Base-by-base conservation (phyloP, 441 rosid genomes). In the Capsella rubella region DNA sequence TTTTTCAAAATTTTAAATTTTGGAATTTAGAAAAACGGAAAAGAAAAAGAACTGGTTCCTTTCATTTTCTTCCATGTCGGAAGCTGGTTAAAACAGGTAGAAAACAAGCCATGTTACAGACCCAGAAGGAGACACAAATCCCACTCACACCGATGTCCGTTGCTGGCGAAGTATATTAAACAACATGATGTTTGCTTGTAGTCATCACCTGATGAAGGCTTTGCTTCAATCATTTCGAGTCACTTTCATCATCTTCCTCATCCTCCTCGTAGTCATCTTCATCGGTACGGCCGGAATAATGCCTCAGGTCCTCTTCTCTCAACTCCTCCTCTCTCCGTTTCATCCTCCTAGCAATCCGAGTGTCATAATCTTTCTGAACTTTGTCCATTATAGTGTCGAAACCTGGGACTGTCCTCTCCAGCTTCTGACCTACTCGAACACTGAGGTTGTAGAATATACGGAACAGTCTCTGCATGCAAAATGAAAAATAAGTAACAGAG, bases 381-480 rank as follows among this genome's bases (percentile, higher is more conserved):
- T 84, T 87, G 42, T 88, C 85, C 89, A 88, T 64, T 73, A 90
- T 42, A 49, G 45, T 58, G 57, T 43, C 34, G 47, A 89, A 86
- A 54, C 97, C 98, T 11, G 97, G 95, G 55, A 90, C 11, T 49
- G 88, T 79, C 51, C 60, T 54, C 39, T 68, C 74, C 67, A 90
- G 72, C 72, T 76, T 78, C 64, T 74, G 21, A 63, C 55, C 79
- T n/a, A 80, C 86, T 68, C 29, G 54, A 21, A 51, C 51, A 70
- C 86, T 83, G 6, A 90, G 82, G 63, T 45, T 67, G 74, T 68
- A 25, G 84, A 81, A 87, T 31, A 73, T 72, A 75, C 69, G 59
- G 59, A 84, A 76, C 28, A 81, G 15, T 47, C 84, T 80, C 98
- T 92, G 90, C 76, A 76, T 4, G 54, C 16, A 70, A 37, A 49